Evolutionary conservation across 352 stramenopile genomes (phyloP).

Genomic region (Phytophthora cryptogea): DNA sequence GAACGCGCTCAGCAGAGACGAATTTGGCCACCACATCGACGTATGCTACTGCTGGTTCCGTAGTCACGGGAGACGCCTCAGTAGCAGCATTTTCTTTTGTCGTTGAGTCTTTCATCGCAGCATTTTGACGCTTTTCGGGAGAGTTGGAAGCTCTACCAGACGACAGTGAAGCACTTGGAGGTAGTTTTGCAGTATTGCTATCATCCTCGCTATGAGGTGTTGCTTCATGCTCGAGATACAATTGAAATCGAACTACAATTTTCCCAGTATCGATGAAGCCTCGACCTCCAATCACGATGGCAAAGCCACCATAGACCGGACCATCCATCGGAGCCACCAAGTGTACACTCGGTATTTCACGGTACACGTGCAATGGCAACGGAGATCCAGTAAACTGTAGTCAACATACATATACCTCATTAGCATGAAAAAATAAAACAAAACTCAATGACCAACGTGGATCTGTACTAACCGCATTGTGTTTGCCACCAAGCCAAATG

Average conservation of each 20-base stretch:
- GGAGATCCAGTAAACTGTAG: constrained; percentile 61
- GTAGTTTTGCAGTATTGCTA: background rate
- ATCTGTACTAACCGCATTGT: constrained; percentile 44
- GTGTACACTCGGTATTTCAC: constrained; percentile 39
- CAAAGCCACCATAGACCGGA: constrained; percentile 73
- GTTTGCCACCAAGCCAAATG: constrained; percentile 60
- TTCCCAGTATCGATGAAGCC: constrained; percentile 68
- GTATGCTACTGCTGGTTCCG: constrained; percentile 4
- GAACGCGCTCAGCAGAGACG: constrained; percentile 48
- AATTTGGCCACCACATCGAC: constrained; percentile 44
- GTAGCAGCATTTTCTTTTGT: background rate
- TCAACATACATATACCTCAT: background rate
- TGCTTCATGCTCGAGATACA: constrained; percentile 31
- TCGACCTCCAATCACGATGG: constrained; percentile 59
- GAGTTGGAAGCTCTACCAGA: constrained; percentile 1
- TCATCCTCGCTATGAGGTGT: constrained; percentile 18
- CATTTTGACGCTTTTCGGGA: constrained; percentile 11
- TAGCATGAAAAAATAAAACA: background rate
- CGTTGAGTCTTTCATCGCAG: background rate
- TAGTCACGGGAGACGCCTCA: background rate
- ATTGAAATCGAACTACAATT: constrained; percentile 67
- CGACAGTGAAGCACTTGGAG: background rate
- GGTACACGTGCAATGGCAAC: constrained; percentile 59
- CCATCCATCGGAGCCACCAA: constrained; percentile 69
- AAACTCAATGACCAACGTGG: background rate